Evolutionary conservation across 2,329 filamentous ascomycete genomes (phyloP).

Genomic region (Colletotrichum lentis): DNA sequence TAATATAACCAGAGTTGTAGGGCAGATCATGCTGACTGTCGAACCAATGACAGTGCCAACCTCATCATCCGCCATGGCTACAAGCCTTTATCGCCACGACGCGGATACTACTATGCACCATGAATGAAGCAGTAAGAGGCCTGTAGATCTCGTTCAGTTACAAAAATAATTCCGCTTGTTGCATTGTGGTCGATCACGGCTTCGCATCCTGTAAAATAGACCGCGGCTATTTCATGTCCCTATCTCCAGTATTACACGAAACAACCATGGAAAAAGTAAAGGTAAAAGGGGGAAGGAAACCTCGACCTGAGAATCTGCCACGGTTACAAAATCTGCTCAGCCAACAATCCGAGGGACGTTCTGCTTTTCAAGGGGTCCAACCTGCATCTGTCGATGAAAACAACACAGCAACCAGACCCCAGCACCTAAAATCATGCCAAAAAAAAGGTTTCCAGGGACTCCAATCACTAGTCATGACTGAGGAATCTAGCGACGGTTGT

Average conservation of each 20-base stretch:
- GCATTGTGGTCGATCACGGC: neutral
- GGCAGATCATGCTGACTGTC: constrained; percentile 28
- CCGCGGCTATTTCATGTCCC: neutral
- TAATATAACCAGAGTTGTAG: constrained; percentile 26
- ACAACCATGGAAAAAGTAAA: constrained; percentile 5
- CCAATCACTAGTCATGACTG: constrained; percentile 12
- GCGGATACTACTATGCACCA: neutral
- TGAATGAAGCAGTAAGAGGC: too few species aligned
- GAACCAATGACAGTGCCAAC: constrained; percentile 11
- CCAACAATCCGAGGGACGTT: neutral
- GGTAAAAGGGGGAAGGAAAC: neutral
- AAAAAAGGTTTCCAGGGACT: neutral
- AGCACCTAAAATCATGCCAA: neutral
- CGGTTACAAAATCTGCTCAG: too few species aligned
- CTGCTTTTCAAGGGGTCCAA: neutral
- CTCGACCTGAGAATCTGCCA: neutral
- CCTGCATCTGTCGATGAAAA: neutral
- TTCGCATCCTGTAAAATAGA: neutral
- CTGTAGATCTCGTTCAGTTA: neutral
- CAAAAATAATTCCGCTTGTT: neutral
- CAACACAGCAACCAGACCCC: neutral
- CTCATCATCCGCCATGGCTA: constrained; percentile 20
- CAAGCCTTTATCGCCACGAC: neutral
- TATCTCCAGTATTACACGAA: neutral
- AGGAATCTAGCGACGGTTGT: neutral